Evolutionary conservation across 306 rosid species (phyloP).

Genomic region (Castanopsis chinensis): DNA sequence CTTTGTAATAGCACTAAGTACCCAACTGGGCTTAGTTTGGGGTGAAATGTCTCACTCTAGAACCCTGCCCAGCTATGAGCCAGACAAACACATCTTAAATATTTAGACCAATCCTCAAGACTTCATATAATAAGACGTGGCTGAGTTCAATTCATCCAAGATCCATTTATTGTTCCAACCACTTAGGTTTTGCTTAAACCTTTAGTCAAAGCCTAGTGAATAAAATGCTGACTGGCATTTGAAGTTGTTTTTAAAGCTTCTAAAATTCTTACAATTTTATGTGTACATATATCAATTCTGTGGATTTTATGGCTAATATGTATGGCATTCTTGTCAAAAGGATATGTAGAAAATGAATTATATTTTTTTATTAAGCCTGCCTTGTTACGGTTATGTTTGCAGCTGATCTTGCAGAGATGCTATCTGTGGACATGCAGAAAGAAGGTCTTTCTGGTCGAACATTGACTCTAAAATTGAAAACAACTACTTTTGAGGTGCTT

Average conservation of each 20-base stretch:
- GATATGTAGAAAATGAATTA: neutral
- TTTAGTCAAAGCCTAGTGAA: neutral
- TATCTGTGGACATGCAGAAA: slow-evolving; percentile 80
- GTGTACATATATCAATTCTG: neutral
- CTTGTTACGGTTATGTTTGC: slow-evolving; percentile 41
- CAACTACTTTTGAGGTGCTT: slow-evolving; percentile 85
- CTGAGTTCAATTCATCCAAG: neutral
- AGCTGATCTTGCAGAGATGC: slow-evolving; percentile 88
- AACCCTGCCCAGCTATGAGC: neutral
- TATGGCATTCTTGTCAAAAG: slow-evolving; percentile 4
- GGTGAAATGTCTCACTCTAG: neutral
- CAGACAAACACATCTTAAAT: neutral
- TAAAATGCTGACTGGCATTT: neutral
- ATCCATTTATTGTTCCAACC: neutral
- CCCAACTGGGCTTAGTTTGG: neutral
- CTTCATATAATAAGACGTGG: neutral
- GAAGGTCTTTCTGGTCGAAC: slow-evolving; percentile 85
- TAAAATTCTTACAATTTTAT: neutral
- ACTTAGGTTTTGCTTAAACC: neutral
- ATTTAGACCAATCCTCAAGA: neutral
- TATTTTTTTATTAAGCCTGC: slow-evolving; percentile 7
- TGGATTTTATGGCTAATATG: slow-evolving; percentile 11
- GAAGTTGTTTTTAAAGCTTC: neutral
- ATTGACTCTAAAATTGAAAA: slow-evolving; percentile 85
- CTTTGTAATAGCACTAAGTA: neutral